Conservation (phyloP, 2,329 filamentous ascomycete species). For the Hymenoscyphus linearis region DNA sequence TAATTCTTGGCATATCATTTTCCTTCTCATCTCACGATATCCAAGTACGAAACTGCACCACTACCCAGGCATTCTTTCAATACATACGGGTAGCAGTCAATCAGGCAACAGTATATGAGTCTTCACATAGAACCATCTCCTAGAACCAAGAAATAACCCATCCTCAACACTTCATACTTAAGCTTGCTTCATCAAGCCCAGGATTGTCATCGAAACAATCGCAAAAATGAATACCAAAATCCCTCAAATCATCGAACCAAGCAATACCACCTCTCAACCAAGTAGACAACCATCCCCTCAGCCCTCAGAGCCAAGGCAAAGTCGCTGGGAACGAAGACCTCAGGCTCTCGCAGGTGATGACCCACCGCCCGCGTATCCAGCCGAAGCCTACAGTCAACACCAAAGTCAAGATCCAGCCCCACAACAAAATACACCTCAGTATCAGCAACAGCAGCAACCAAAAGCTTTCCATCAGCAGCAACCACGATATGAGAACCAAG, state of each 20-base stretch:
- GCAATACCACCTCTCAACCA: background rate
- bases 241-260: background rate
- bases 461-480: background rate
- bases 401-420: background rate
- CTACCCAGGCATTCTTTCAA: background rate
- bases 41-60: background rate
- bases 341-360: background rate
- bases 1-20: background rate
- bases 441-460: background rate
- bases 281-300: background rate
- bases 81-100: background rate
- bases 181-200: no score
- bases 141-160: background rate
- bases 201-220: background rate
- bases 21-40: background rate
- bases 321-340: constrained; percentile 1
- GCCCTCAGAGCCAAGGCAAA: background rate
- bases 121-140: background rate
- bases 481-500: background rate
- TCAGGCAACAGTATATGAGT: background rate
- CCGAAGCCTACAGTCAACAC: background rate
- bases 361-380: background rate
- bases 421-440: background rate
- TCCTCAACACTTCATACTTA: no score
- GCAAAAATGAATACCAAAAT: background rate